phyloP scores from a whole-genome alignment of 176 grass and related monocot genomes.

The Calamus simplicifolius region DNA sequence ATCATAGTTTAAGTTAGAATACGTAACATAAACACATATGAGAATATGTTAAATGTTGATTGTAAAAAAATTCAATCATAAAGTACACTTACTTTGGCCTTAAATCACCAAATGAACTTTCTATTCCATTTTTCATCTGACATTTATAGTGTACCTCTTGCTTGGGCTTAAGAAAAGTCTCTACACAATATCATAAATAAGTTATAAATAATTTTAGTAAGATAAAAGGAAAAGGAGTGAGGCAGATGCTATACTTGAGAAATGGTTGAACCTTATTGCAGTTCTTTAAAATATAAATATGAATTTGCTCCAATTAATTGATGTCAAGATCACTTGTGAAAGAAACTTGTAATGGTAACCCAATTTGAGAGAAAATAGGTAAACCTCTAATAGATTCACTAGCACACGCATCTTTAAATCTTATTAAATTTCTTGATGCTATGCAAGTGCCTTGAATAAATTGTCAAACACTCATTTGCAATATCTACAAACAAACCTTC shows the following conservation, averaged over 20 bases:
- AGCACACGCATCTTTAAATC: too few species aligned
- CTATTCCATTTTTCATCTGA: background rate
- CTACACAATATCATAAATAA: background rate
- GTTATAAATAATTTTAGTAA: background rate
- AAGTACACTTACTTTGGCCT: background rate
- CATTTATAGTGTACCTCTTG: background rate
- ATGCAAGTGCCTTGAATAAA: background rate
- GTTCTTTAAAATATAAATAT: background rate
- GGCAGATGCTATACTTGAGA: too few species aligned
- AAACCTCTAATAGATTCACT: background rate
- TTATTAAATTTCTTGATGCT: too few species aligned
- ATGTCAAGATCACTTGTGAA: background rate
- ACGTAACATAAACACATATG: background rate
- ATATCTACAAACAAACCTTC: too few species aligned
- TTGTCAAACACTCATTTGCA: background rate
- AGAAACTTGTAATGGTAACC: background rate
- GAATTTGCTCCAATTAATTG: background rate
- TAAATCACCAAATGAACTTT: background rate
- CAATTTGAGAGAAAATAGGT: background rate
- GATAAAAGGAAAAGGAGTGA: too few species aligned
- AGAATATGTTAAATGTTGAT: background rate
- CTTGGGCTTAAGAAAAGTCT: background rate
- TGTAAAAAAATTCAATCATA: background rate
- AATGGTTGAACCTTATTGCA: background rate
- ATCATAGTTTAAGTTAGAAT: background rate